Evolutionary conservation across 2,329 filamentous ascomycete species (phyloP), one percentile per base, ranked within the genome.

Genomic region (Exophiala oligosperma): DNA sequence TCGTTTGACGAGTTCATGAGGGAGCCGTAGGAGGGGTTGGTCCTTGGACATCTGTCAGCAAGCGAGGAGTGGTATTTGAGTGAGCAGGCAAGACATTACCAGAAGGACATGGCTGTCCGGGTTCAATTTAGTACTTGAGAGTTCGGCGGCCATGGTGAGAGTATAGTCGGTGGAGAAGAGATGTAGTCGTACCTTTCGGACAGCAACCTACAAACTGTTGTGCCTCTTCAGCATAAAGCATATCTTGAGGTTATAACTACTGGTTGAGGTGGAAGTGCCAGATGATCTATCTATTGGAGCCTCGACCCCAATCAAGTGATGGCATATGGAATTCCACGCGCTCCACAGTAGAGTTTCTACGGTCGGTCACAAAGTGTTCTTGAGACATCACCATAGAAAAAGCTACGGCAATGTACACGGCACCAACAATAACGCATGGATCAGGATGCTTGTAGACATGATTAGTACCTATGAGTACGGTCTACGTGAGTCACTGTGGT

Each of bases 21-120:
- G 94, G 23, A 97, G 85, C 35, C 92, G 91, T 66, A 99, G 86
- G 65, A 97, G 89, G 3, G 93, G 89, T 83, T 97, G 93, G 71
- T 99, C 94, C 92, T 93, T 46, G 23, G 55, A 37, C 43, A 46
- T 63, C 26, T 54, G 59, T 55, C 50, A 61, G 53, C 26, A 29
- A 14, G 14, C 46, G 32, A 35, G 32, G 32, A 6, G 7, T 35
- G 32, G 6, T 35, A 35, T 9, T 35, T 35, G 32, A 35, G 32
- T 5, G 32, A 35, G 32, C 32, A 35, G 26, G 26, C 7, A 7
- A 35, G 32, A 35, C 32, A 9, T 53, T 76, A 80, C 78, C 64
- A 80, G 68, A 49, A 80, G 73, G 46, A 80, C 68, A 59, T 80
- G 78, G 62, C 75, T 79, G 69, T 80, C 78, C 24, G 77, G 71